Conservation (phyloP, 164 flowering plant genomes). For the Nelumbo lutea region DNA sequence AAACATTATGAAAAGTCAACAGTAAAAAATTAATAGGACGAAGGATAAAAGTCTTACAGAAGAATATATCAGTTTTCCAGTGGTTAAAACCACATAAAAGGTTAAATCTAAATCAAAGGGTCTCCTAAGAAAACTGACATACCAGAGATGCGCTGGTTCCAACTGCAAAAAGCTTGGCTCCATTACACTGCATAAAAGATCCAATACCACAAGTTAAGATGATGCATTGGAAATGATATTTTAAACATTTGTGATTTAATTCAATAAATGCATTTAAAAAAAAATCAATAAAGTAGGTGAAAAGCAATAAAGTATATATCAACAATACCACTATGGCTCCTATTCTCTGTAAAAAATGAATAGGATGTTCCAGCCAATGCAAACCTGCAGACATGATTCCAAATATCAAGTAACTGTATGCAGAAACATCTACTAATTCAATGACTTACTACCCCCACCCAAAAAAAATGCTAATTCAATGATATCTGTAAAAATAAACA, state of each 20-base stretch:
- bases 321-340: conserved; percentile 82
- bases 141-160: conserved; percentile 94
- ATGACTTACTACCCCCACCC: too few species aligned
- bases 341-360: conserved; percentile 67
- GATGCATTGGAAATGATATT: background rate
- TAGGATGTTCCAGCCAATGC: conserved; percentile 84
- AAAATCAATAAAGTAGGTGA: too few species aligned
- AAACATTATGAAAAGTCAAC: too few species aligned
- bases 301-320: background rate
- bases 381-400: conserved; percentile 42
- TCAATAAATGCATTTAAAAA: background rate
- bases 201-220: background rate
- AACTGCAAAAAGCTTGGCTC: conserved; percentile 90
- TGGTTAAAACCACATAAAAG: background rate
- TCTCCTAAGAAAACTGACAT: conserved; percentile 12
- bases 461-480: background rate
- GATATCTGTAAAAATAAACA: conserved; percentile 2
- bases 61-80: background rate
- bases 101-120: background rate
- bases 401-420: conserved; percentile 1
- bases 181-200: conserved; percentile 68
- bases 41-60: too few species aligned
- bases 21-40: too few species aligned
- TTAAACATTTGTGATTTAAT: background rate
- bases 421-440: background rate